Base-by-base conservation (phyloP, 2,329 filamentous ascomycete species). In the Cladosporium phlei region DNA sequence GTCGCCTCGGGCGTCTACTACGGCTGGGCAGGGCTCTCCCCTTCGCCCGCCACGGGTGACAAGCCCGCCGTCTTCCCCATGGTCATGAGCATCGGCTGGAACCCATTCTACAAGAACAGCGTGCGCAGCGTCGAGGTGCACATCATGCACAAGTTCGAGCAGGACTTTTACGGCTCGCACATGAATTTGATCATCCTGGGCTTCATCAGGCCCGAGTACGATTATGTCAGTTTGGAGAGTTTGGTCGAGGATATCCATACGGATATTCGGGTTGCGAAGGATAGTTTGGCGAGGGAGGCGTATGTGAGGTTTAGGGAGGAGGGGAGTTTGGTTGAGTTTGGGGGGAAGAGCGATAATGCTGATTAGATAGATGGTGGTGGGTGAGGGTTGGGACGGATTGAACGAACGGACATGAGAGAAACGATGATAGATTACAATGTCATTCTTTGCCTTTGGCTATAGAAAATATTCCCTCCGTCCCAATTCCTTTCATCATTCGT, bases 71-170 rank as follows among this genome's bases (percentile, higher is more conserved):
- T 93, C 47, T 88, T 84, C 67, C 88, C 88, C 1, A 93, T 94
- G 78, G 89, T 95, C 55, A 86, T 96, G 83, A 88, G 82, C 51
- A 91, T 96, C 55, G 93, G 93, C 34, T 97, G 90, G 78, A 98
- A 97, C 69, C 93, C 93, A 0, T 97, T 90, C 70, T 98, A 95
- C 77, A 89, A 90, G 66, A 97, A 98, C 75, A 83, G 78, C 4
- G 81, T 87, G 37, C 83, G 88, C 52, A 88, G 80, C 52, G 89
- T 93, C 62, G 76, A 67, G 50, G 64, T 66, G 42, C 64, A 66
- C 46, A 79, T 98, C 46, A 78, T 98, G 67, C 83, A 88, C 61
- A 66, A 74, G 33, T 95, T 96, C 65, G 66, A 69, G 2, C 71
- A 75, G 29, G 89, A 97, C 64, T 98, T 98, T 65, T 97, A 97